Conservation (phyloP, 495 filamentous ascomycete species). For the Halenospora varia region DNA sequence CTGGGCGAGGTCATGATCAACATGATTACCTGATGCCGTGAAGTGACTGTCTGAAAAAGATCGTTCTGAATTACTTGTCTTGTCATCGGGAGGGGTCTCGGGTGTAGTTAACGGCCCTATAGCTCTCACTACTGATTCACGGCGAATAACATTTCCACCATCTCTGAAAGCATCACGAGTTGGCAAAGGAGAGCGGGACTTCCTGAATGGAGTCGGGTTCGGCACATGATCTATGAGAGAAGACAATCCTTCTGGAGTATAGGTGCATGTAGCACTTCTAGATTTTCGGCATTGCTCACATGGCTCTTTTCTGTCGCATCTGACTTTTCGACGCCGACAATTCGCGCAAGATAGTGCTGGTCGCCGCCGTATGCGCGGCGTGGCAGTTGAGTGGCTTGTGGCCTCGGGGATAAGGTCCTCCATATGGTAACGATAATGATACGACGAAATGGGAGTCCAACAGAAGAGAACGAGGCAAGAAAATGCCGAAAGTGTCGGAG, state of each 20-base stretch:
- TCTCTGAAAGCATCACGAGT: neutral
- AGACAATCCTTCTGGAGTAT: neutral
- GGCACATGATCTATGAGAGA: neutral
- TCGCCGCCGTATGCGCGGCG: conserved; percentile 30
- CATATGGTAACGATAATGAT: neutral
- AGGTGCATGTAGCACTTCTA: neutral
- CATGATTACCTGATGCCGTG: neutral
- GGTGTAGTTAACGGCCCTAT: neutral
- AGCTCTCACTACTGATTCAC: neutral
- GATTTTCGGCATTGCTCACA: conserved; percentile 24
- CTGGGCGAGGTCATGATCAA: neutral
- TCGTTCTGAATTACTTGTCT: neutral
- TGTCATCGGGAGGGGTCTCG: neutral
- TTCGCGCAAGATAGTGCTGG: conserved; percentile 37
- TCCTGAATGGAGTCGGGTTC: neutral
- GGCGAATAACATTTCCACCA: conserved; percentile 2
- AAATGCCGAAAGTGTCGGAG: neutral
- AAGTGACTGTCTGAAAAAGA: neutral
- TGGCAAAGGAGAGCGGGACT: neutral
- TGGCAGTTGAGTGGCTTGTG: neutral
- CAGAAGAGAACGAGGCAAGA: neutral
- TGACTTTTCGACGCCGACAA: conserved; percentile 38
- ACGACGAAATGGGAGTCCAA: neutral
- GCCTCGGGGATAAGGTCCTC: neutral
- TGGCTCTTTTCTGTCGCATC: conserved; percentile 36